Percentiles rank a stretch among this genome's conserved stretches.
These are phyloP conservation scores for Phenoliferia sp. DNA, from an alignment of 1,284 basidiomycete genomes.

Conservation along the genomic window DNA sequence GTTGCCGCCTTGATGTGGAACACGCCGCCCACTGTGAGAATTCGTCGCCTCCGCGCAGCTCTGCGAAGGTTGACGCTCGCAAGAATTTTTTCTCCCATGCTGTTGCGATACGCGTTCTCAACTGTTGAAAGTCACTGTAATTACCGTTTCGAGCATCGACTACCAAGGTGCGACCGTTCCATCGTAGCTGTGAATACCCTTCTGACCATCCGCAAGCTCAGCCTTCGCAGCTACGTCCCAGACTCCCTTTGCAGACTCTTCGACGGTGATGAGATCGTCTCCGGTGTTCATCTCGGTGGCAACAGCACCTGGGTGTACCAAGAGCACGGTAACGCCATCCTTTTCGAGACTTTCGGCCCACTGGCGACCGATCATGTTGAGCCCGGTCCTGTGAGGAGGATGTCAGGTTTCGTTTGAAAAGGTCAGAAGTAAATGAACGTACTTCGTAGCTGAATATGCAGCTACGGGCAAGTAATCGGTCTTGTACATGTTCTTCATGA, in stretches of 20 bases:
- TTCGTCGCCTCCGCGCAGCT: too few relatives aligned
- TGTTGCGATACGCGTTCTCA: too few relatives aligned
- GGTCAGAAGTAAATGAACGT: neutral
- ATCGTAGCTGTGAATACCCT: neutral
- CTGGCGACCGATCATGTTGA: neutral
- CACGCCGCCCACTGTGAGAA: too few relatives aligned
- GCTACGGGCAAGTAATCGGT: neutral
- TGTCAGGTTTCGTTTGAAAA: neutral
- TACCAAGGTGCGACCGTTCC: neutral
- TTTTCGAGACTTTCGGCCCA: neutral
- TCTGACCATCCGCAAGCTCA: neutral
- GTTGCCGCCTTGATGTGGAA: too few relatives aligned
- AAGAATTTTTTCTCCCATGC: too few relatives aligned
- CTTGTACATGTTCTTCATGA: neutral
- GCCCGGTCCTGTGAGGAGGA: neutral
- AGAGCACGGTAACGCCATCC: neutral
- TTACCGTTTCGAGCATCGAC: too few relatives aligned
- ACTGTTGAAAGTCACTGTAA: too few relatives aligned
- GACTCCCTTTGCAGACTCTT: neutral
- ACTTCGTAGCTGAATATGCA: neutral
- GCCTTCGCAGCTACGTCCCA: neutral
- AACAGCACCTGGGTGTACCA: neutral
- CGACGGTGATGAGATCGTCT: neutral
- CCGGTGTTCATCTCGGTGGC: neutral
- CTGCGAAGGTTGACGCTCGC: too few relatives aligned